Percentiles rank a stretch among this genome's conserved stretches.
phyloP scores from a whole-genome alignment of 2,329 filamentous ascomycete species.

The Fusarium sp. region DNA sequence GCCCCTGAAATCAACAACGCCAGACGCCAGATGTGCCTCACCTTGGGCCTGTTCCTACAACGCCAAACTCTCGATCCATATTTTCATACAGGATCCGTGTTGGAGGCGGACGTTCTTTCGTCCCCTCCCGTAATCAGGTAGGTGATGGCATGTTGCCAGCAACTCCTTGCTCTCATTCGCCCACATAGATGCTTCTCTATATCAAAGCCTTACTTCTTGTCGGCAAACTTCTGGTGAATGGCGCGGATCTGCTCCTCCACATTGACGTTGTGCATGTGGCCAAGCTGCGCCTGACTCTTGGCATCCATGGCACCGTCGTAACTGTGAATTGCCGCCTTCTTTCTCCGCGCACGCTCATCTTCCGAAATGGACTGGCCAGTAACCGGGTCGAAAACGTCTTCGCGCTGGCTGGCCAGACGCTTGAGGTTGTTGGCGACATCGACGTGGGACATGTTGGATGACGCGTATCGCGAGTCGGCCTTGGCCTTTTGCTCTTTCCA shows the following conservation, averaged over 20 bases:
- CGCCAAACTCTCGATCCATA: conserved; percentile 32
- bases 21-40: conserved; percentile 45
- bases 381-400: conserved; percentile 84
- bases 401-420: conserved; percentile 88
- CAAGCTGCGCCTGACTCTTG: conserved; percentile 65
- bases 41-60: conserved; percentile 42
- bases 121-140: neutral
- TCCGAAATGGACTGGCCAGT: conserved; percentile 76
- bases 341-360: conserved; percentile 80
- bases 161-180: conserved; percentile 6
- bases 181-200: neutral
- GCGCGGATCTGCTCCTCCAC: conserved; percentile 86
- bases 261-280: conserved; percentile 75
- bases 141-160: neutral
- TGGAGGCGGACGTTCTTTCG: neutral
- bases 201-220: conserved; percentile 48
- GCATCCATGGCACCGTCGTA: conserved; percentile 75
- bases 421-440: conserved; percentile 96
- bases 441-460: conserved; percentile 85
- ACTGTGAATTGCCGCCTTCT: conserved; percentile 75
- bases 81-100: conserved; percentile 19
- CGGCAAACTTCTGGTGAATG: conserved; percentile 67
- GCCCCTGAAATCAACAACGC: conserved; percentile 40
- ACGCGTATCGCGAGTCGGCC: conserved; percentile 83
- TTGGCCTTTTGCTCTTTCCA: conserved; percentile 98